Evolutionary conservation across 2,329 filamentous ascomycete species (phyloP), one percentile per base, ranked within the genome.

Genomic region (Pseudodiploospora longispora): DNA sequence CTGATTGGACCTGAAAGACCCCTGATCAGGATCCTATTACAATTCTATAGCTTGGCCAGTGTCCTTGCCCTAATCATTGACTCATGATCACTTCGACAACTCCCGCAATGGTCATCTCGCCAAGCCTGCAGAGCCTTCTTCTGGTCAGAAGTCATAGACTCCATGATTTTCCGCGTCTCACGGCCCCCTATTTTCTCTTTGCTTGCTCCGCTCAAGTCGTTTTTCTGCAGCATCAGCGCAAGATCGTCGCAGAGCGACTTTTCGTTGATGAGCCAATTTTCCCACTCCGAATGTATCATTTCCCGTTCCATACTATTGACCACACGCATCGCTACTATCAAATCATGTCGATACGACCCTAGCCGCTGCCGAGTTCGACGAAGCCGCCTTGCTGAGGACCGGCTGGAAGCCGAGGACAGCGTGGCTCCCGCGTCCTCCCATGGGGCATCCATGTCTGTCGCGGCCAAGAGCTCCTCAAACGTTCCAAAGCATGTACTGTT

Each of bases 231-330:
- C 55, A 74, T 63, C 30, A 58, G 58, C 28, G 70, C 66, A 5
- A 78, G 69, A 57, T 84, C 77, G 45, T 79, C 78, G 62, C 93
- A 98, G 40, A 86, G 78, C 31, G 72, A 65, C 51, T 81, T 83
- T 67, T 98, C 93, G 52, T 87, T 83, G 3, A 77, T 65, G 30
- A 97, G 74, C 90, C 91, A 98, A 51, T 87, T 86, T 67, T 95
- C 90, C 83, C 89, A 98, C 63, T 96, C 91, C 1, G 85, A 84
- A 56, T 81, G 78, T 43, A 97, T 65, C 61, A 95, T 83, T 62
- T 96, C 89, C 47, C 78, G 76, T 70, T 97, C 93, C 29, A 97
- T 81, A 46, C 77, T 83, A 64, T 97, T 96, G 48, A 97, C 83
- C 3, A 96, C 79, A 4, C 90, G 81, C 70, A 97, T 81, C 5